Evolutionary conservation across 352 stramenopile genomes (phyloP).

Genomic region (Achlya hypogyna): DNA sequence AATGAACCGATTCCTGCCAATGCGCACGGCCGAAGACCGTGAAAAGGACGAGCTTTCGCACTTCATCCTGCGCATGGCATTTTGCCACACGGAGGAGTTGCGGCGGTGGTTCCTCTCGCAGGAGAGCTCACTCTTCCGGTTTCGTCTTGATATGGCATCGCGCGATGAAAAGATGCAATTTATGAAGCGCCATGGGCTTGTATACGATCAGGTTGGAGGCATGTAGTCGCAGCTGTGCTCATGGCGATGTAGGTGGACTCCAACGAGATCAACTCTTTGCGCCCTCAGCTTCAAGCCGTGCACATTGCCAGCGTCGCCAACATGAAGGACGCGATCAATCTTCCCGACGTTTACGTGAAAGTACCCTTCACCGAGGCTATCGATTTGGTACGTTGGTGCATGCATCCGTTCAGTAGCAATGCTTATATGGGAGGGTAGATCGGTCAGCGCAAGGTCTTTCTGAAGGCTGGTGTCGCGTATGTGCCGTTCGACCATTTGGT

Average conservation of each 20-base stretch:
- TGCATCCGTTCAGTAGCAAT: not conserved
- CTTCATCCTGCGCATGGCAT: conserved; percentile 96
- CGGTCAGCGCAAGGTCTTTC: conserved; percentile 84
- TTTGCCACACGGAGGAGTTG: conserved; percentile 96
- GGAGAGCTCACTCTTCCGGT: conserved; percentile 91
- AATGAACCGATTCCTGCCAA: conserved; percentile 76
- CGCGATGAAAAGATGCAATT: conserved; percentile 81
- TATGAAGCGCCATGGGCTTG: conserved; percentile 78
- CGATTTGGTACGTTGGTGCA: conserved; percentile 71
- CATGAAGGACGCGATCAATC: conserved; percentile 36
- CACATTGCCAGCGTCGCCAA: conserved; percentile 40
- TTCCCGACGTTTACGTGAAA: conserved; percentile 86
- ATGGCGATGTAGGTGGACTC: conserved; percentile 12
- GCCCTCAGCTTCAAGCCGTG: conserved; percentile 62
- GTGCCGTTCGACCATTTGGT: conserved; percentile 93
- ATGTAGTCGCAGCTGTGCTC: too few species aligned
- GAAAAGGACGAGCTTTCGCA: conserved; percentile 93
- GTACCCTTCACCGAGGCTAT: conserved; percentile 96
- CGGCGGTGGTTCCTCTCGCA: conserved; percentile 96
- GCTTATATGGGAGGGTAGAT: conserved; percentile 28
- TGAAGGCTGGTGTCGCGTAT: conserved; percentile 91
- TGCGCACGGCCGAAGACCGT: conserved; percentile 34
- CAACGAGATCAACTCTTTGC: conserved; percentile 54
- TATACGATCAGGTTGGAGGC: conserved; percentile 48
- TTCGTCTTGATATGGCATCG: conserved; percentile 83